Evolutionary conservation across 2,329 filamentous ascomycete species (phyloP).

Genomic region (Pseudogymnoascus destructans): DNA sequence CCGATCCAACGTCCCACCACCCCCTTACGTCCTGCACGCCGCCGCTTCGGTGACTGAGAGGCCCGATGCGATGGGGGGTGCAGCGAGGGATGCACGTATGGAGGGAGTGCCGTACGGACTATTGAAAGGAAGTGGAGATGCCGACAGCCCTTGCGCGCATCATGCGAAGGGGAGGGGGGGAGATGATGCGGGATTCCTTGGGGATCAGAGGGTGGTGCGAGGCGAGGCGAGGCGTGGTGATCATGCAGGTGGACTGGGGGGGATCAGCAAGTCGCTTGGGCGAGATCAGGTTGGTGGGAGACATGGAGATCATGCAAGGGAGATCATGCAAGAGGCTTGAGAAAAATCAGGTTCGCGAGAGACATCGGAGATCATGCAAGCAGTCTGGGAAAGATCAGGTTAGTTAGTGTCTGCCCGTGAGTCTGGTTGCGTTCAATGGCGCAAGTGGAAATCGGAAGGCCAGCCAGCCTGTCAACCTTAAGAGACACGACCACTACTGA

Average conservation of each 20-base stretch:
- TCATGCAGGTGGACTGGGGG: background rate
- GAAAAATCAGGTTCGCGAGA: background rate
- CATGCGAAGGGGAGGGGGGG: background rate
- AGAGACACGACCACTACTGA: background rate
- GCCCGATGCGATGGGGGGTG: background rate
- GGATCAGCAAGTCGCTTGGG: background rate
- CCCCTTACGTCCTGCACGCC: background rate
- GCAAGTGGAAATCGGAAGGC: background rate
- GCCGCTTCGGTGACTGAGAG: background rate
- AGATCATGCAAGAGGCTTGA: background rate
- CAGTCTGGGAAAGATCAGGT: too few species aligned
- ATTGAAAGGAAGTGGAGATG: background rate
- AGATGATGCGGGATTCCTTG: background rate
- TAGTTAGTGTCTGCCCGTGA: background rate
- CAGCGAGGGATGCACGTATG: background rate
- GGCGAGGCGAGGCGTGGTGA: background rate
- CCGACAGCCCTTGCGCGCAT: background rate
- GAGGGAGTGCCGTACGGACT: background rate
- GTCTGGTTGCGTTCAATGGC: background rate
- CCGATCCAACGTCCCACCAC: constrained; percentile 3
- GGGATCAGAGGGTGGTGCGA: background rate
- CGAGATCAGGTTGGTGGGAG: background rate
- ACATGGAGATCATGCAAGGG: background rate
- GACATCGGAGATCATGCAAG: too few species aligned
- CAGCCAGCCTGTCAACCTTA: background rate